phyloP scores from a whole-genome alignment of 225 moss, liverwort and hornwort species.

The Pseudisothecium myosuroides region DNA sequence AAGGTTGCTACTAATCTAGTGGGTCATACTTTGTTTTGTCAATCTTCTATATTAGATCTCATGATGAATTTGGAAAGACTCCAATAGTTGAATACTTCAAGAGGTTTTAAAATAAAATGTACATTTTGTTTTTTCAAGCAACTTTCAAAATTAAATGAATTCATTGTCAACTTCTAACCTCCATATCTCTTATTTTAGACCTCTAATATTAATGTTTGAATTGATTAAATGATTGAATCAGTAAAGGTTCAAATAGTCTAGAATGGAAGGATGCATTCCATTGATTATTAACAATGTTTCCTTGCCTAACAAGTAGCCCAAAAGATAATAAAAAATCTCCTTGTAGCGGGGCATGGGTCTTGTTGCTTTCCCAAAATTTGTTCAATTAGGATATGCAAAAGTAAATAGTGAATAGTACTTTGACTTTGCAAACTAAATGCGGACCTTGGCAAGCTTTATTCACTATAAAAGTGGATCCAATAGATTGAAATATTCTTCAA shows the following conservation, averaged over 20 bases:
- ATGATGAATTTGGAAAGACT: neutral
- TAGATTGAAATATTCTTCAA: neutral
- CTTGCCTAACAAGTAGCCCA: accelerated
- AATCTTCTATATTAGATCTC: neutral
- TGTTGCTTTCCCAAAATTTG: neutral
- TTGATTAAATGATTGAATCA: neutral
- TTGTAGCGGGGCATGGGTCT: accelerated
- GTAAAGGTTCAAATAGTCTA: neutral
- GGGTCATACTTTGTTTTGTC: too few relatives aligned
- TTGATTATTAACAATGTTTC: neutral
- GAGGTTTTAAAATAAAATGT: neutral
- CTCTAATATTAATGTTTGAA: neutral
- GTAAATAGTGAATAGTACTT: neutral
- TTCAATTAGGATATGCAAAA: neutral
- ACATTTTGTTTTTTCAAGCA: neutral
- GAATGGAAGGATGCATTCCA: neutral
- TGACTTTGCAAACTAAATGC: neutral
- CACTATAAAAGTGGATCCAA: accelerated
- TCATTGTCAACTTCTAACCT: too few relatives aligned
- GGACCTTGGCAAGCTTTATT: accelerated
- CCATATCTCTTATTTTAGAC: too few relatives aligned
- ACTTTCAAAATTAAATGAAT: neutral
- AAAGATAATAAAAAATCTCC: neutral
- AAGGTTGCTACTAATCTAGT: neutral
- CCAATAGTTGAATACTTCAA: accelerated